Percentiles rank a stretch among this genome's conserved stretches.
Evolutionary conservation across 75 land plant species (phyloP).

Genomic region (Sequoiadendron giganteum): DNA sequence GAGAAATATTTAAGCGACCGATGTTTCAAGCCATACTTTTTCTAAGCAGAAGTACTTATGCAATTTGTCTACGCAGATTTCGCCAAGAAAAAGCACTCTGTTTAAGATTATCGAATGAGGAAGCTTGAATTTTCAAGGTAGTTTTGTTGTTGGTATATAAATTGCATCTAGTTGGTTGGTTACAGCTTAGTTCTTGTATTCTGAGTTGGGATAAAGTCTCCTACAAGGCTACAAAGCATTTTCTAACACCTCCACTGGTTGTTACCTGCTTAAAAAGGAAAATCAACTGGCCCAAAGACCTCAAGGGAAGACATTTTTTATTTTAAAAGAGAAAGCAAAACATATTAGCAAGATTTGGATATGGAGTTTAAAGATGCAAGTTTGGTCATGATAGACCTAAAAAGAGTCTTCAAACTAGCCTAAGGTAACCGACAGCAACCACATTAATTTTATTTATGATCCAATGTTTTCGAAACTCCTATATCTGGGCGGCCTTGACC

Average conservation of each 20-base stretch:
- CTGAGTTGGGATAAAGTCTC: not conserved
- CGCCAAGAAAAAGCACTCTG: too few species aligned
- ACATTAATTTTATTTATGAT: too few species aligned
- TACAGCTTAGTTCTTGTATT: not conserved
- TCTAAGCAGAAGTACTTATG: too few species aligned
- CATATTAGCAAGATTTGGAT: not conserved
- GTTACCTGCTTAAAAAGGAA: too few species aligned
- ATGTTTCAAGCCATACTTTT: too few species aligned
- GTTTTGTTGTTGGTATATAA: not conserved
- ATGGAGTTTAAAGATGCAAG: not conserved
- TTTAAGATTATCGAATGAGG: too few species aligned
- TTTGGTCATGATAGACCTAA: not conserved
- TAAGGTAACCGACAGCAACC: not conserved
- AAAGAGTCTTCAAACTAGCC: not conserved
- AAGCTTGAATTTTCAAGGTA: not conserved
- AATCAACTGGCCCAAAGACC: not conserved
- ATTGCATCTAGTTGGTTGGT: not conserved
- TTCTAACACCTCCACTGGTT: not conserved
- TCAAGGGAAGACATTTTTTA: not conserved
- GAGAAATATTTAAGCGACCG: too few species aligned
- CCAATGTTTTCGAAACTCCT: not conserved
- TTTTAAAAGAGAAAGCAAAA: not conserved
- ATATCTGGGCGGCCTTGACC: not conserved
- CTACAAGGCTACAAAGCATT: not conserved
- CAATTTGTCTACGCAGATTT: too few species aligned